Evolutionary conservation across 345 rosid genomes (phyloP).

Genomic region (Ailanthus altissimus): DNA sequence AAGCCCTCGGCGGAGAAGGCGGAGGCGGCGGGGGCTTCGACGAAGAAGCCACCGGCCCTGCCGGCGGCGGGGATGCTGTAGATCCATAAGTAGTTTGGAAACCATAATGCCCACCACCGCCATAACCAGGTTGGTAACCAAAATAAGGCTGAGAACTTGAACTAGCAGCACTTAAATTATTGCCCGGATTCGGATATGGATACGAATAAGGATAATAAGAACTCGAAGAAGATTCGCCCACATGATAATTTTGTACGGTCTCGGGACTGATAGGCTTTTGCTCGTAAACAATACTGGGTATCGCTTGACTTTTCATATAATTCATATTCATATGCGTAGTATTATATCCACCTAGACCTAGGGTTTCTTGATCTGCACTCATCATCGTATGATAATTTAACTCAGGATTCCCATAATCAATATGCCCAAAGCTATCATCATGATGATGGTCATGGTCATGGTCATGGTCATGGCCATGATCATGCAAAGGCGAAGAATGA

Average conservation of each 20-base stretch:
- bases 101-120: slow-evolving; percentile 40
- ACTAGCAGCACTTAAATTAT: slow-evolving; percentile 23
- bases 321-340: slow-evolving; percentile 49
- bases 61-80: slow-evolving; percentile 20
- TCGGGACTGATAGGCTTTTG: slow-evolving; percentile 61
- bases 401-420: slow-evolving; percentile 32
- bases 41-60: slow-evolving; percentile 34
- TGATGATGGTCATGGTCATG: slow-evolving; percentile 8
- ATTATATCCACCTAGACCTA: slow-evolving; percentile 31
- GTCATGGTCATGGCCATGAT: slow-evolving; percentile 17
- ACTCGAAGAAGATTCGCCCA: slow-evolving; percentile 63
- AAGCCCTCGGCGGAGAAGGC: slow-evolving; percentile 69
- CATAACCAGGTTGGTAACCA: slow-evolving; percentile 32
- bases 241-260: slow-evolving; percentile 43
- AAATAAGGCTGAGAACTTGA: slow-evolving; percentile 30
- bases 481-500: slow-evolving; percentile 58
- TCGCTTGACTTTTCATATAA: slow-evolving; percentile 71
- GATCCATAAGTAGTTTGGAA: slow-evolving; percentile 36
- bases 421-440: slow-evolving; percentile 27
- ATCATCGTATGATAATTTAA: background rate
- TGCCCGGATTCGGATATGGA: slow-evolving; percentile 31
- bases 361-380: slow-evolving; percentile 11
- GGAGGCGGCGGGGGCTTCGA: slow-evolving; percentile 83
- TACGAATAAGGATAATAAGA: slow-evolving; percentile 32
- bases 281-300: slow-evolving; percentile 60